These are phyloP conservation scores for Clitoria ternatea DNA, from an alignment of 306 rosid species.

Conservation along the genomic window DNA sequence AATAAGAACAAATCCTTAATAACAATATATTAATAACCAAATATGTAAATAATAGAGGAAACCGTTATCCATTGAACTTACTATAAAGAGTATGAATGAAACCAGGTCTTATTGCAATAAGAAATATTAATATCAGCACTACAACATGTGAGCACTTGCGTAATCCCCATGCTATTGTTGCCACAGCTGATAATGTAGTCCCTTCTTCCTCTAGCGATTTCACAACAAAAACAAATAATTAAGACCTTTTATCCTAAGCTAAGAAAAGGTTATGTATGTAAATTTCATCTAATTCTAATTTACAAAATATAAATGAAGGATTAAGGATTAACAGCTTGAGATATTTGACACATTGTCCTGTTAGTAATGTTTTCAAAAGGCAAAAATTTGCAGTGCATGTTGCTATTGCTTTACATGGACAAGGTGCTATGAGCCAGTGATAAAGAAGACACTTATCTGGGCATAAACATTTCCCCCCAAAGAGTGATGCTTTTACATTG, in stretches of 20 bases:
- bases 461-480: too few species aligned
- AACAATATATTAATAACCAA: constrained; percentile 1
- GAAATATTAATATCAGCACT: constrained; percentile 66
- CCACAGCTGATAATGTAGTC: constrained; percentile 68
- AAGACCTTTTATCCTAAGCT: constrained; percentile 17
- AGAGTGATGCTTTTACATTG: too few species aligned
- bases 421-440: not conserved
- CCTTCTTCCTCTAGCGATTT: constrained; percentile 58
- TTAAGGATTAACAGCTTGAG: not conserved
- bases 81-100: constrained; percentile 80
- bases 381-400: not conserved
- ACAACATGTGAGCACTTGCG: constrained; percentile 78
- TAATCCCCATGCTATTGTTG: constrained; percentile 85
- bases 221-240: constrained; percentile 19
- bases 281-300: constrained; percentile 6
- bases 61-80: constrained; percentile 35
- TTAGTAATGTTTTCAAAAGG: constrained; percentile 13
- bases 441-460: not conserved
- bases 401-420: constrained; percentile 9
- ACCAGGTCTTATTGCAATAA: constrained; percentile 86
- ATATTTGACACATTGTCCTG: not conserved
- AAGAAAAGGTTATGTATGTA: not conserved
- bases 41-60: constrained; percentile 9
- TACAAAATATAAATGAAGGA: not conserved
- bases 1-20: constrained; percentile 12